Evolutionary conservation across 1,284 basidiomycete genomes (phyloP).

Genomic region (Fomitiporia mediterranea): DNA sequence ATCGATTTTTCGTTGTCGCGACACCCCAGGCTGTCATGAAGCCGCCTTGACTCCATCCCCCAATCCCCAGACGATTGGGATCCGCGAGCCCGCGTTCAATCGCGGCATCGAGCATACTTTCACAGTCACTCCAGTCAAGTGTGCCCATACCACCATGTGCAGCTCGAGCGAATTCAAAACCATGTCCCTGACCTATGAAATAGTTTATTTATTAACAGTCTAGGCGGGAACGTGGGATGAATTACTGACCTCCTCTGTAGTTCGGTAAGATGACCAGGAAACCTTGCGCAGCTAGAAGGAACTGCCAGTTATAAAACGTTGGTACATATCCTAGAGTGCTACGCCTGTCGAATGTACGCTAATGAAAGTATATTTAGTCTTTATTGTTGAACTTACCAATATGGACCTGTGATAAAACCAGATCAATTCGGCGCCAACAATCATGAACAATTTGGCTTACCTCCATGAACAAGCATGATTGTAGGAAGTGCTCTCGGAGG

Average conservation of each 20-base stretch:
- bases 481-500: conserved; percentile 15
- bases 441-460: conserved; percentile 3
- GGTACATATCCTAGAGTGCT: conserved; percentile 14
- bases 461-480: conserved; percentile 22
- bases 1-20: conserved; percentile 21
- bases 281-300: conserved; percentile 19
- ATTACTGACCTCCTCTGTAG: conserved; percentile 22
- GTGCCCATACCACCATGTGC: conserved; percentile 21
- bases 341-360: not conserved
- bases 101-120: conserved; percentile 22
- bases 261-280: conserved; percentile 22
- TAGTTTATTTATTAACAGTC: too few relatives aligned
- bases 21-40: conserved; percentile 24
- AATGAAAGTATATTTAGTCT: not conserved
- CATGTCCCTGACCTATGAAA: conserved; percentile 20
- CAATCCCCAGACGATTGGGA: conserved; percentile 19
- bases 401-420: conserved; percentile 7
- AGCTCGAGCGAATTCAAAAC: conserved; percentile 20
- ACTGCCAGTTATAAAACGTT: conserved; percentile 1
- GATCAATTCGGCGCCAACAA: not conserved
- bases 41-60: conserved; percentile 24
- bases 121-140: conserved; percentile 23
- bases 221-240: not conserved
- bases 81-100: conserved; percentile 21
- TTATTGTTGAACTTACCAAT: not conserved